phyloP scores from a whole-genome alignment of 192 early-diverging fungal species.

The Radiomyces spectabilis region DNA sequence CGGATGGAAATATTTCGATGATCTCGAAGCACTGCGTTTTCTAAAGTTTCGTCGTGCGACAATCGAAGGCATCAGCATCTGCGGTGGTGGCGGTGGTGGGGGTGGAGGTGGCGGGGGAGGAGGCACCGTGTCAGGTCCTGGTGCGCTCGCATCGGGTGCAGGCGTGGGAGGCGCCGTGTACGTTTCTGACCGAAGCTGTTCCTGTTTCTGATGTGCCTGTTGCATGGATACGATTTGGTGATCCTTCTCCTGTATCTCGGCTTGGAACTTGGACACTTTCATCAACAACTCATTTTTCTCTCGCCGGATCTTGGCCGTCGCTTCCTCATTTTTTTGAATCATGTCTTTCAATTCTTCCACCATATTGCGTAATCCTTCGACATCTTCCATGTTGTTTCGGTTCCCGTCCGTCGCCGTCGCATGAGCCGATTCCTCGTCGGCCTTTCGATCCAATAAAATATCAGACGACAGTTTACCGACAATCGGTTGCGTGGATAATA shows the following conservation, averaged over 20 bases:
- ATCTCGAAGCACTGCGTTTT: background rate
- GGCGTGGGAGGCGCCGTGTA: too few relatives aligned
- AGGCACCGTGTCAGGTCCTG: slow-evolving; percentile 6
- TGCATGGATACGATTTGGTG: background rate
- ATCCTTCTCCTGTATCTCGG: slow-evolving; percentile 15
- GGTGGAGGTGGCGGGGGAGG: slow-evolving; percentile 12
- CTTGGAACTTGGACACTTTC: slow-evolving; percentile 19
- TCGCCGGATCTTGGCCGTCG: slow-evolving; percentile 17
- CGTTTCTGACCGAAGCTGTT: background rate
- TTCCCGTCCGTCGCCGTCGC: background rate
- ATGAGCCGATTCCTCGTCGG: background rate
- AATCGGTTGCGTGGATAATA: slow-evolving; percentile 20
- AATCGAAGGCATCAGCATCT: background rate
- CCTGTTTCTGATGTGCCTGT: background rate
- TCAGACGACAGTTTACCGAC: slow-evolving; percentile 15
- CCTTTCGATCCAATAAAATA: background rate
- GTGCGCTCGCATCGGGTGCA: background rate
- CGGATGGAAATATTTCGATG: slow-evolving; percentile 14
- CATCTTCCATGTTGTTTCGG: slow-evolving; percentile 9
- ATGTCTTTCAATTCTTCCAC: slow-evolving; percentile 18
- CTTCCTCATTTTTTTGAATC: slow-evolving; percentile 10
- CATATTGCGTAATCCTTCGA: slow-evolving; percentile 18
- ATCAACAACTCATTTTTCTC: slow-evolving; percentile 29
- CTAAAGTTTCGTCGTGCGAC: background rate
- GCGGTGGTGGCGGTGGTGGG: slow-evolving; percentile 7